Percentiles rank a stretch among this genome's conserved stretches.
These are phyloP conservation scores for Puccinia triticina DNA, from an alignment of 1,284 basidiomycete genomes.

Conservation along the genomic window DNA sequence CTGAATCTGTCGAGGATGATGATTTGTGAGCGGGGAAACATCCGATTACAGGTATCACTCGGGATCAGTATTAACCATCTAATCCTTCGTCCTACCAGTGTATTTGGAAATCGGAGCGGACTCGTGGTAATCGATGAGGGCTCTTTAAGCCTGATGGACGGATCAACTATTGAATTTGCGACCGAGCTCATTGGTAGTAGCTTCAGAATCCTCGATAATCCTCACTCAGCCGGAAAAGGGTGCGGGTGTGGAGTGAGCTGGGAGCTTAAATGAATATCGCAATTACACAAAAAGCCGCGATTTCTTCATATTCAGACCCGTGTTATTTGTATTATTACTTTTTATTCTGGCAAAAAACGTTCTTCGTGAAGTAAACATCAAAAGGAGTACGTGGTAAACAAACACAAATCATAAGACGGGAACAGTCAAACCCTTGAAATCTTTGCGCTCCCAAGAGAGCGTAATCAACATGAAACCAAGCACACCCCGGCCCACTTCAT, in stretches of 20 bases:
- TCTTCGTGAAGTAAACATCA: too few species aligned
- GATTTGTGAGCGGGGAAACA: conserved; percentile 71
- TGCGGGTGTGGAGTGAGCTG: conserved; percentile 90
- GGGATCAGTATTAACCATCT: neutral
- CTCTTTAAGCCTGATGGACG: conserved; percentile 76
- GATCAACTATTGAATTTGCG: conserved; percentile 82
- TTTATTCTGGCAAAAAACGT: too few species aligned
- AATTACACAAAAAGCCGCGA: too few species aligned
- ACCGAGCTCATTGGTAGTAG: conserved; percentile 86
- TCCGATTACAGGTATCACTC: conserved; percentile 25
- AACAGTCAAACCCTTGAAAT: too few species aligned
- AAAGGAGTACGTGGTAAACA: too few species aligned
- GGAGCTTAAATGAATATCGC: conserved; percentile 61
- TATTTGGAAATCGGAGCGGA: conserved; percentile 51
- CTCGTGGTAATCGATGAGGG: conserved; percentile 75
- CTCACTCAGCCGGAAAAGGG: conserved; percentile 78
- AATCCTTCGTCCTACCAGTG: conserved; percentile 5
- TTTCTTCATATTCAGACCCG: too few species aligned
- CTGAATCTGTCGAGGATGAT: conserved; percentile 67
- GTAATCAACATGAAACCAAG: too few species aligned
- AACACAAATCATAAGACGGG: too few species aligned
- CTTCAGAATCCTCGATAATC: conserved; percentile 77
- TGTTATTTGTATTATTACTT: too few species aligned
- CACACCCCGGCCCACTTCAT: too few species aligned
- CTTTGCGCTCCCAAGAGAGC: too few species aligned